Evolutionary conservation across 495 filamentous ascomycete genomes (phyloP), one percentile per base, ranked within the genome.

Genomic region (Sordaria brevicollis): DNA sequence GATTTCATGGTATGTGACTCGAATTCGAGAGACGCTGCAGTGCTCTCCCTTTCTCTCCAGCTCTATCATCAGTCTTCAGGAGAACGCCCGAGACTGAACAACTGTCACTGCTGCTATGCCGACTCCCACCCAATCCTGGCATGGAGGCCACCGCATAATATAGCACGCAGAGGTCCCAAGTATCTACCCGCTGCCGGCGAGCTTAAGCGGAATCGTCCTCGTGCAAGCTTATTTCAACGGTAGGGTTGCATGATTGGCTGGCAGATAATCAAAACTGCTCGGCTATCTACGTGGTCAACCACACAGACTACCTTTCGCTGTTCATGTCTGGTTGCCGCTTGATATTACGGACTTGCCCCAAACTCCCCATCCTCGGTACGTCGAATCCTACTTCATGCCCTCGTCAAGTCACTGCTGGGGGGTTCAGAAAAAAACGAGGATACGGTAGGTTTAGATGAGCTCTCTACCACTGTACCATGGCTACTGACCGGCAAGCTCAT

Each of bases 161-260:
- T n/a, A n/a, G n/a, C n/a, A 29, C 49, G 21, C 4, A 57, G 21
- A 57, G 49, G 19, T 57, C 29, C 21, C 49, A 57, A 57, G 21
- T 29, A 6, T 57, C 21, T 57, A 21, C 11, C 21, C 21, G 21
- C 49, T 57, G 49, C 21, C 43, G 49, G 49, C 49, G 49, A 57
- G 49, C 11, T 13, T 57, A 29, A 29, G 49, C 21, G 49, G 49
- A 15, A 57, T 29, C 49, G 11, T 57, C 49, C 13, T 66, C 72
- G 19, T 17, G 37, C 71, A 72, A 74, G 71, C 72, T 72, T 74
- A 69, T 68, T 72, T 74, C 39, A 65, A 74, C 70, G 5, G 21
- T 73, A 15, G 43, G 31, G 25, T 36, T 17, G 17, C n/a, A 31
- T 35, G 35, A 71, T 71, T 73, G 67, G 72, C 38, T 17, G 17